Base-by-base conservation (phyloP, 2,329 filamentous ascomycete genomes). In the Diaporthe sp. region DNA sequence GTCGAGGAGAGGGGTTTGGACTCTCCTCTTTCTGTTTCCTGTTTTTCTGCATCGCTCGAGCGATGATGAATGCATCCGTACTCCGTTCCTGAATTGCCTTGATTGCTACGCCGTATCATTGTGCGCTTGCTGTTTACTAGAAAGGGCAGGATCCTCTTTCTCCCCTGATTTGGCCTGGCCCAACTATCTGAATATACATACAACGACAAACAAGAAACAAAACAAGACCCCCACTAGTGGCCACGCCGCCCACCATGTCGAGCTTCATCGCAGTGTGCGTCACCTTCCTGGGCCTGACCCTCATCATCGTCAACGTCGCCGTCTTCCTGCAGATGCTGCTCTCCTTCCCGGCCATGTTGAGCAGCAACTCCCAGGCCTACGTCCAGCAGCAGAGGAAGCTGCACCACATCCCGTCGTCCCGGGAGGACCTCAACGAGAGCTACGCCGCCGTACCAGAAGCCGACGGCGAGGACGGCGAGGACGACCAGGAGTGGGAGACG, bases 251-350 rank as follows among this genome's bases (percentile, higher is more conserved):
- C 33, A 66, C 33, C 45, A 76, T 76, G 75, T 76, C 75, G 19
- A 74, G 74, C 72, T 47, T 76, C 61, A 72, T 76, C 61, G 75
- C 72, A 12, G 75, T 76, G 19, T 72, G 75, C 47, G 75, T 76
- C 38, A 74, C 68, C 72, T 74, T 76, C 60, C 55, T 74, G 22
- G 75, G 75, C n/a, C 55, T 76, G 30, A 50, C 55, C n/a, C 60
- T 50, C 33, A 58, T 68, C 45, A 10, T 74, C 40, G 61, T 74
- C 75, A 74, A 66, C 38, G 61, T 68, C 52, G 75, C 38, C 45
- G 66, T 76, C 61, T 74, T 76, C 68, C 38, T 74, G 45, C 72
- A 76, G 55, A 74, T 76, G 72, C 54, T 74, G 54, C 60, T 76
- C 28, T 74, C 75, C 30, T 76, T 76, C 55, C 75, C 75, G 1